These are phyloP conservation scores for Prunus persica DNA, from an alignment of 306 rosid genomes.

Conservation along the genomic window Prunus_persica_NCBIv2 NC_034015.1:16167501-16168000, in stretches of 20 bases:
- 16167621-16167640: slow-evolving; percentile 35
- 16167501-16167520: too few relatives aligned
- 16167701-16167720: slow-evolving; percentile 25
- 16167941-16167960: slow-evolving; percentile 66
- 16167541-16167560: too few relatives aligned
- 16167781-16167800: slow-evolving; percentile 30
- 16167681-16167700: slow-evolving; percentile 23
- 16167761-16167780: neutral
- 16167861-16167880: slow-evolving; percentile 36
- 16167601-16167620: neutral
- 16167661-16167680: neutral
- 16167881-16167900: slow-evolving; percentile 40
- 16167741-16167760: neutral
- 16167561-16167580: too few relatives aligned
- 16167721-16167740: slow-evolving; percentile 49
- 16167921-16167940: slow-evolving; percentile 50
- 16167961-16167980: slow-evolving; percentile 31
- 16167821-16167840: slow-evolving; percentile 64
- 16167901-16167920: slow-evolving; percentile 26
- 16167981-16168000: slow-evolving; percentile 29
- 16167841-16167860: slow-evolving; percentile 30
- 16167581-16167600: neutral
- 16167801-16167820: slow-evolving; percentile 57
- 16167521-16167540: too few relatives aligned
- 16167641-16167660: slow-evolving; percentile 52